A percentile compares a stretch with the other conserved stretches of the same genome.
Evolutionary conservation across 352 stramenopile species (phyloP).

Genomic region (Peronospora belbahrii): DNA sequence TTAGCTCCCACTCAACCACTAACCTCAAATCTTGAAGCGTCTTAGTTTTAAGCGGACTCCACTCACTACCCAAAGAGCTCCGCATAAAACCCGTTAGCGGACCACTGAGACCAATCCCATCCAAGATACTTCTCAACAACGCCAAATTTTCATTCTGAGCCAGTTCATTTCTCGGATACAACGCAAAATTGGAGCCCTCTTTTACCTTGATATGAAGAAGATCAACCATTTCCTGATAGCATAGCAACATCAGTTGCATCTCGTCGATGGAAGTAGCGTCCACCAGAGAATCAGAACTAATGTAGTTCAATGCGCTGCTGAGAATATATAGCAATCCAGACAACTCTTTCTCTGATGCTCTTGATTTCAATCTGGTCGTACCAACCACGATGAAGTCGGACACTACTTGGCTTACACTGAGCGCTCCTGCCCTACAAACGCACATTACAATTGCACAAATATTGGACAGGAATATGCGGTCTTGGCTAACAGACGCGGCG

Average conservation of each 20-base stretch:
- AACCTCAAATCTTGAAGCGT: conserved; percentile 22
- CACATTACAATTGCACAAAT: conserved; percentile 28
- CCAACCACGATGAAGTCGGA: conserved; percentile 18
- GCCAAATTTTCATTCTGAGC: conserved; percentile 35
- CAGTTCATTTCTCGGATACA: conserved; percentile 31
- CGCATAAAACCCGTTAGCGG: conserved; percentile 23
- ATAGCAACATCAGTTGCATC: conserved; percentile 18
- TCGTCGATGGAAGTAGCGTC: conserved; percentile 10
- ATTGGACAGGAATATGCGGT: conserved; percentile 31
- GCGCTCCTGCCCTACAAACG: conserved; percentile 13
- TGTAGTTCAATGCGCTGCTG: conserved; percentile 25
- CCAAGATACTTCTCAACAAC: conserved; percentile 34
- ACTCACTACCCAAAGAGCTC: conserved; percentile 17
- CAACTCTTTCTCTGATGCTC: conserved; percentile 2
- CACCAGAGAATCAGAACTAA: conserved; percentile 10
- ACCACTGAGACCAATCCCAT: conserved; percentile 32
- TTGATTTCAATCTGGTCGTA: conserved; percentile 13
- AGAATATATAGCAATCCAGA: conserved; percentile 31
- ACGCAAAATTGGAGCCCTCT: conserved; percentile 26
- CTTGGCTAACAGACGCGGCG: conserved; percentile 17
- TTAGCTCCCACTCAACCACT: conserved; percentile 39
- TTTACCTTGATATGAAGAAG: conserved; percentile 22
- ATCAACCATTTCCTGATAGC: conserved; percentile 22
- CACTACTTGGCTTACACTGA: conserved; percentile 15
- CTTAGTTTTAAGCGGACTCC: conserved; percentile 27